phyloP scores from a whole-genome alignment of 1,284 basidiomycete species.

The Vanrija pseudolonga region DNA sequence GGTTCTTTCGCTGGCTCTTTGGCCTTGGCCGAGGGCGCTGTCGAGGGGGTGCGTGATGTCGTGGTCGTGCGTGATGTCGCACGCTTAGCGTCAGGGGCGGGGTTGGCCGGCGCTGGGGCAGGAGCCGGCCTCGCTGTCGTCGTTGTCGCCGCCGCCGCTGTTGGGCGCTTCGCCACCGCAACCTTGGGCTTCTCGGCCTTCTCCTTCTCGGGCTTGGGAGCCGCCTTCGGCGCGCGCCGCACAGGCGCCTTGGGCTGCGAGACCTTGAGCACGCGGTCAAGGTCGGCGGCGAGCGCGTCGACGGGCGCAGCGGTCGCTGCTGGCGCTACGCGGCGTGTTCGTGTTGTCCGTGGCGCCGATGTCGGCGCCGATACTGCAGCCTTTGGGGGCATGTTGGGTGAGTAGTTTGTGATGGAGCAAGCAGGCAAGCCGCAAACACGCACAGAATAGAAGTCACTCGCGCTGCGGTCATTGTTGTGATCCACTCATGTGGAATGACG shows the following conservation, averaged over 20 bases:
- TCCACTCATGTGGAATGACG: background rate
- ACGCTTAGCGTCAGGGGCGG: background rate
- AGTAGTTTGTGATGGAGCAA: background rate
- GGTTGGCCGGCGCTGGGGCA: background rate
- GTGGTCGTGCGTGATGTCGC: background rate
- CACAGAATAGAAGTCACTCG: constrained; percentile 4
- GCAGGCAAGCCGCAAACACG: background rate
- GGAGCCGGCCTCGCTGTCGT: background rate
- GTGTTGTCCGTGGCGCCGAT: background rate
- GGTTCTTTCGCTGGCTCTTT: background rate
- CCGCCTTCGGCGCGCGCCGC: background rate
- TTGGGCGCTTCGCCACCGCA: background rate
- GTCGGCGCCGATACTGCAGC: background rate
- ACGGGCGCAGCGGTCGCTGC: background rate
- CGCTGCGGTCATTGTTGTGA: constrained; percentile 6
- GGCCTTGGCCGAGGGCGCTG: background rate
- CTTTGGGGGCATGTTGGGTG: constrained; percentile 3
- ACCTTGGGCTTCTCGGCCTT: background rate
- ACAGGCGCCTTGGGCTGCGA: constrained; percentile 12
- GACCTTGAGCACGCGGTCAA: constrained; percentile 31
- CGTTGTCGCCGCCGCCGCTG: background rate
- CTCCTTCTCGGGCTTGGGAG: background rate
- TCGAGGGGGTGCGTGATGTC: background rate
- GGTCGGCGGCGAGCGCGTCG: constrained; percentile 26
- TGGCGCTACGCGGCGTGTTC: background rate